phyloP scores from a whole-genome alignment of 129 eudicot species.

The Flaveria ramosissima region DNA sequence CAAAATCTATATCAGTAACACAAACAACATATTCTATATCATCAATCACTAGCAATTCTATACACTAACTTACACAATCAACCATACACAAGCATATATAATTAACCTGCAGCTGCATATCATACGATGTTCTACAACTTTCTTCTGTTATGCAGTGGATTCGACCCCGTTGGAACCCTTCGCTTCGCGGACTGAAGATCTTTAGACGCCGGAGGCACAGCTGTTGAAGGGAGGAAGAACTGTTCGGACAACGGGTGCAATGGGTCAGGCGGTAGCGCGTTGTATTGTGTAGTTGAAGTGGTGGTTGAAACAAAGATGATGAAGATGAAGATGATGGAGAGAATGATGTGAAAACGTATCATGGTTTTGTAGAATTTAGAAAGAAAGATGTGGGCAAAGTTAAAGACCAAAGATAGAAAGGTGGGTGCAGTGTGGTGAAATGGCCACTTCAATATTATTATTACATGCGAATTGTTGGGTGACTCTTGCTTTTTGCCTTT shows the following conservation, averaged over 20 bases:
- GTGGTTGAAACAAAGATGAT: constrained; percentile 5
- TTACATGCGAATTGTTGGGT: background rate
- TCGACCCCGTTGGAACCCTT: constrained; percentile 60
- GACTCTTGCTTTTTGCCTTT: background rate
- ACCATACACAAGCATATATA: background rate
- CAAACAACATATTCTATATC: background rate
- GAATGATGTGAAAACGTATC: constrained; percentile 40
- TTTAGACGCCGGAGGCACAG: constrained; percentile 23
- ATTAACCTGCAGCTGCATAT: no score
- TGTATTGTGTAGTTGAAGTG: constrained; percentile 28
- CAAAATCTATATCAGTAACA: constrained; percentile 19
- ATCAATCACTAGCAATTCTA: constrained; percentile 27
- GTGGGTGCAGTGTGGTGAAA: constrained; percentile 19
- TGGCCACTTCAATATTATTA: background rate
- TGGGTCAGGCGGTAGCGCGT: constrained; percentile 17
- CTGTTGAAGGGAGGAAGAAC: background rate
- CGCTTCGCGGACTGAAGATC: constrained; percentile 46
- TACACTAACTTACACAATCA: constrained; percentile 24
- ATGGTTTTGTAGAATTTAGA: constrained; percentile 36
- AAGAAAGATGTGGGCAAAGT: constrained; percentile 16
- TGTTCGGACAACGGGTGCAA: constrained; percentile 18
- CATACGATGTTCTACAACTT: constrained; percentile 1
- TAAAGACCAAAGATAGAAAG: constrained; percentile 11
- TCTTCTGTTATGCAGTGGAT: constrained; percentile 62
- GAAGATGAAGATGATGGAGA: constrained; percentile 31